A percentile compares a stretch with the other conserved stretches of the same genome.
Conservation (phyloP, 176 grass and related monocot genomes). For the Cymbopogon citratus region DNA sequence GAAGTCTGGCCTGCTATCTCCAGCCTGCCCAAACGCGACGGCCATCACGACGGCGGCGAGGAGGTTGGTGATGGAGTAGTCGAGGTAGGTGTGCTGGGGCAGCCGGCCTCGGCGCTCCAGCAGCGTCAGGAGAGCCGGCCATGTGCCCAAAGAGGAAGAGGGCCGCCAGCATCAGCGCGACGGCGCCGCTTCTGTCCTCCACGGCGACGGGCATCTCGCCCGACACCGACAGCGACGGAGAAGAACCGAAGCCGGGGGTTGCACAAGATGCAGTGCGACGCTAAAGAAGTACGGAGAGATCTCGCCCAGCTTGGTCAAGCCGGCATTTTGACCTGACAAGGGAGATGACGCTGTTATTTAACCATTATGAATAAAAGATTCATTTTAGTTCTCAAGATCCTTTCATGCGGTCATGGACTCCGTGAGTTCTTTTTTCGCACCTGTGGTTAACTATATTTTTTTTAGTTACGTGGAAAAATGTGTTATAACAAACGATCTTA, state of each 20-base stretch:
- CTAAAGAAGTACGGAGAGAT: background rate
- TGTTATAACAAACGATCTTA: no score
- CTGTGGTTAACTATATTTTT: no score
- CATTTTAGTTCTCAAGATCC: no score
- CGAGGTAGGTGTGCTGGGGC: constrained; percentile 44
- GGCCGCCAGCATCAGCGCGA: background rate
- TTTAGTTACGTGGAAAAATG: no score
- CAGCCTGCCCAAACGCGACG: constrained; percentile 24
- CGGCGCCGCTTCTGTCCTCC: background rate
- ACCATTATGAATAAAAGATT: no score
- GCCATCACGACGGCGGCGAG: constrained; percentile 28
- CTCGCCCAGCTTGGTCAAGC: background rate
- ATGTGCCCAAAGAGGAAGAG: constrained; percentile 6
- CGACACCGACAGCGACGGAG: no score
- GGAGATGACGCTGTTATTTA: background rate
- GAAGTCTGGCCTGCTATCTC: constrained; percentile 32
- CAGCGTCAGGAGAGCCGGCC: constrained; percentile 8
- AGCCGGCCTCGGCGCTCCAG: constrained; percentile 34
- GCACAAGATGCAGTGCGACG: background rate
- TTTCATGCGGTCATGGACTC: no score
- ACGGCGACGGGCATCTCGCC: background rate
- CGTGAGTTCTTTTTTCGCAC: no score
- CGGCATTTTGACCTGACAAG: background rate
- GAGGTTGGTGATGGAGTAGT: constrained; percentile 44
- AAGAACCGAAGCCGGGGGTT: background rate